Percentiles rank a stretch among this genome's conserved stretches.
phyloP scores from a whole-genome alignment of 2,329 filamentous ascomycete genomes.

The Sphaceloma murrayae region DNA sequence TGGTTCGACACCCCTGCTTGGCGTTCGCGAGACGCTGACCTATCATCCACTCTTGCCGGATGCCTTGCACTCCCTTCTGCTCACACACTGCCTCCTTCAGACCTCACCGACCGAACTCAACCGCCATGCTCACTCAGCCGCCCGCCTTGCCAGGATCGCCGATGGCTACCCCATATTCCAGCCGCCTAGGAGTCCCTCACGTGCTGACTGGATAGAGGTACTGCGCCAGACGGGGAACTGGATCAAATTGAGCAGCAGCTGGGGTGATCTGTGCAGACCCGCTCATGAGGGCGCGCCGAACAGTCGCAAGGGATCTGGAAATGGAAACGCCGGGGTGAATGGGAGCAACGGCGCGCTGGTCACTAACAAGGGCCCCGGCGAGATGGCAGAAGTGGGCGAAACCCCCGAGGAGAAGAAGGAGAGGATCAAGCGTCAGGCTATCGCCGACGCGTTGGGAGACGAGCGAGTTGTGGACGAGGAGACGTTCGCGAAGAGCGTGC shows the following conservation, averaged over 20 bases:
- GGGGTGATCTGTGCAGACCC: slow-evolving; percentile 60
- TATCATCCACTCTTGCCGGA: slow-evolving; percentile 75
- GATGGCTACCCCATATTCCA: slow-evolving; percentile 78
- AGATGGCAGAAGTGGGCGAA: slow-evolving; percentile 34
- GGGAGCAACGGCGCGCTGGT: slow-evolving; percentile 1
- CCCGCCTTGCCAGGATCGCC: slow-evolving; percentile 60
- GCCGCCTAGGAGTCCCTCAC: slow-evolving; percentile 58
- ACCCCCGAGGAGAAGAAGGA: slow-evolving; percentile 50
- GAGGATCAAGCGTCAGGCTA: slow-evolving; percentile 53
- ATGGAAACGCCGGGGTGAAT: slow-evolving; percentile 19
- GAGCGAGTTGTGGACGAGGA: slow-evolving; percentile 59
- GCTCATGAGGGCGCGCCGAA: slow-evolving; percentile 30
- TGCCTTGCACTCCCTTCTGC: slow-evolving; percentile 65
- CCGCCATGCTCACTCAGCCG: slow-evolving; percentile 73
- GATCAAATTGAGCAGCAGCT: slow-evolving; percentile 54
- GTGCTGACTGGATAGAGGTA: slow-evolving; percentile 72
- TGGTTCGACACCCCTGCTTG: slow-evolving; percentile 26
- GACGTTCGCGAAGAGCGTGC: slow-evolving; percentile 53
- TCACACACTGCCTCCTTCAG: slow-evolving; percentile 70
- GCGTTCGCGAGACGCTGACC: slow-evolving; percentile 56
- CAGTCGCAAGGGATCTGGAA: no score
- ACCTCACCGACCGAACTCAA: slow-evolving; percentile 68
- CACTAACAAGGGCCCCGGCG: slow-evolving; percentile 11
- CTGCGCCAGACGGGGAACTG: slow-evolving; percentile 58
- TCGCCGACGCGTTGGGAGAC: slow-evolving; percentile 58